Base-by-base conservation (phyloP, 768 basidiomycete genomes). In the Rhizopogon salebrosus region DNA sequence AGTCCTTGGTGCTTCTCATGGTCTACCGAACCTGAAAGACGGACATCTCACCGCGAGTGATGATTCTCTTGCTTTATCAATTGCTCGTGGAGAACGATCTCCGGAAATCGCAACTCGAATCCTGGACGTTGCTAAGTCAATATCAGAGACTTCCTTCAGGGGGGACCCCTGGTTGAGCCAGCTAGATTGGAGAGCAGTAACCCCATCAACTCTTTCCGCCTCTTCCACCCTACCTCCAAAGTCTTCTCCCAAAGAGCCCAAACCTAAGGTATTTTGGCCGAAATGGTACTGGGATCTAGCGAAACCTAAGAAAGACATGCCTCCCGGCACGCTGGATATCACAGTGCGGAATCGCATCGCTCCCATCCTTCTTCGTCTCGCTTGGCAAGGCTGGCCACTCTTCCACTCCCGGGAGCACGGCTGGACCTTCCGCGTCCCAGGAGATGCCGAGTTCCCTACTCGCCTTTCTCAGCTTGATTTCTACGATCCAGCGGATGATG, bases 221-320 rank as follows among this genome's bases (percentile, higher is more conserved):
- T 18, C 45, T 23, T 18, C 49, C 34, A 20, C 49, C 18, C 51
- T 61, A 20, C 54, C 73, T 62, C 48, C 61, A 45, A 75, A 74
- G 39, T 26, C 46, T 16, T 35, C 49, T 42, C 46, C 61, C 1
- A 75, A 73, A 50, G 65, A 67, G 9, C 40, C 58, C 13, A 80
- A 78, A 58, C 71, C 72, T 3, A 76, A 76, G 10, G 77, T 84
- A 0, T 51, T 75, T n/a, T 98, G 95, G 93, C 95, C 95, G 1
- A 89, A 91, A 65, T 98, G 97, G 97, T 99, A 91, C 64, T 93
- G 87, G 89, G 94, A 98, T 23, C 80, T 92, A 3, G 75, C 86
- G 3, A 84, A 76, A 60, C 90, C 87, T 3, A 87, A 80, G 70
- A 85, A 84, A 64, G 83, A 74, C 53, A 62, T 74, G 52, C 73